Evolutionary conservation across 805 yeast species (phyloP).

Genomic region (Pichia paraexigua): DNA sequence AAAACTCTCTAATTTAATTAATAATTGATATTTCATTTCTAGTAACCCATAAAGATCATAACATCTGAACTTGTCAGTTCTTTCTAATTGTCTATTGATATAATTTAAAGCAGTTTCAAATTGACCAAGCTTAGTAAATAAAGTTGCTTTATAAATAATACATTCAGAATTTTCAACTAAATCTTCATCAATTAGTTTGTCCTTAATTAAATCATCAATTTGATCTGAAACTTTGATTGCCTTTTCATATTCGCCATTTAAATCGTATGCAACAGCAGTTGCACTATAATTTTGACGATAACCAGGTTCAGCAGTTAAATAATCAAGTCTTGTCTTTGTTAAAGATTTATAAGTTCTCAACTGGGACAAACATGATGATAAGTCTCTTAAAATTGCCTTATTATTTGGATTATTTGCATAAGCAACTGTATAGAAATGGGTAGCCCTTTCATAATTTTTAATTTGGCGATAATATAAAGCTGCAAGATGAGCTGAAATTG

Average conservation of each 20-base stretch:
- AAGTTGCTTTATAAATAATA: slow-evolving; percentile 58
- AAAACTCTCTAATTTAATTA: slow-evolving; percentile 39
- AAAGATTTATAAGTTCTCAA: slow-evolving; percentile 62
- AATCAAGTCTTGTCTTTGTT: slow-evolving; percentile 54
- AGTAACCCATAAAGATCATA: slow-evolving; percentile 35
- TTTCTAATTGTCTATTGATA: slow-evolving; percentile 32
- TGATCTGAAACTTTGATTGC: slow-evolving; percentile 67
- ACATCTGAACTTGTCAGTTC: slow-evolving; percentile 10
- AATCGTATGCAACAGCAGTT: slow-evolving; percentile 76
- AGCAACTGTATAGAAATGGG: slow-evolving; percentile 68
- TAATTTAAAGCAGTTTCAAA: slow-evolving; percentile 54
- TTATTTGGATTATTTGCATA: slow-evolving; percentile 72
- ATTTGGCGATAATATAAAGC: slow-evolving; percentile 75
- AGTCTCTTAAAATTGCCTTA: slow-evolving; percentile 71
- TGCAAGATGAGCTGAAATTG: slow-evolving; percentile 74
- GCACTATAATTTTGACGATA: slow-evolving; percentile 88
- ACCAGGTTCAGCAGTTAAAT: slow-evolving; percentile 68
- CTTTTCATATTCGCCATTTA: slow-evolving; percentile 55
- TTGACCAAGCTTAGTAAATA: slow-evolving; percentile 58
- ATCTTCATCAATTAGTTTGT: slow-evolving; percentile 58
- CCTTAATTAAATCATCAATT: slow-evolving; percentile 69
- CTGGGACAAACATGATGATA: slow-evolving; percentile 74
- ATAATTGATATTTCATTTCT: slow-evolving; percentile 62
- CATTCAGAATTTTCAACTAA: slow-evolving; percentile 77
- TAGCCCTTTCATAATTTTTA: slow-evolving; percentile 67